phyloP scores from a whole-genome alignment of 2,329 filamentous ascomycete genomes.

The Cytospora schulzeri region DNA sequence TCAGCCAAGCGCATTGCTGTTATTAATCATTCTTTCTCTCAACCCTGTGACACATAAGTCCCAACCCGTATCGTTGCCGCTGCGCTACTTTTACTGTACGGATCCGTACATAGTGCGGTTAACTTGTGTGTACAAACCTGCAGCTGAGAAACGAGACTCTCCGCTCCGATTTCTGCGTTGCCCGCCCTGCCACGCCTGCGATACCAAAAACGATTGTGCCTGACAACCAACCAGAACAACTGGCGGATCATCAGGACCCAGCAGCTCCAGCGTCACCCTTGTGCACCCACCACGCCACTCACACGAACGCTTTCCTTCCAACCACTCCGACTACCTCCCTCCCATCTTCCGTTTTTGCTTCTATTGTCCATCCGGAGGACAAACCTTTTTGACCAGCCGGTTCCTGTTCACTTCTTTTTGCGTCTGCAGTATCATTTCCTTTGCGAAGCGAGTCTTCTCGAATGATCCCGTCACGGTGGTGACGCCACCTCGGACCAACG shows the following conservation, averaged over 20 bases:
- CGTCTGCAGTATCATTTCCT: neutral
- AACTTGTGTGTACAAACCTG: neutral
- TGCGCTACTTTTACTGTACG: slow-evolving; percentile 3
- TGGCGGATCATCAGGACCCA: slow-evolving; percentile 8
- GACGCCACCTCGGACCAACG: slow-evolving; percentile 29
- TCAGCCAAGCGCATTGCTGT: neutral
- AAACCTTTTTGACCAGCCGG: neutral
- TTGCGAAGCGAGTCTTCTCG: slow-evolving; percentile 25
- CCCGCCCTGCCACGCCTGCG: slow-evolving; percentile 12
- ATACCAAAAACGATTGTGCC: slow-evolving; percentile 12
- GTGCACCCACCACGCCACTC: slow-evolving; percentile 16
- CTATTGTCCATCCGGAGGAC: neutral
- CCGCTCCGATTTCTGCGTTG: slow-evolving; percentile 4
- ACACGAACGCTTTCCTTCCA: slow-evolving; percentile 4
- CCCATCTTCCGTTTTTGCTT: neutral
- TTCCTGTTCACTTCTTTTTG: slow-evolving; percentile 2
- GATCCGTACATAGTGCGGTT: neutral
- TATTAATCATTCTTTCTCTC: neutral
- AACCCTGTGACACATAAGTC: slow-evolving; percentile 10
- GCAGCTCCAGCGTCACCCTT: slow-evolving; percentile 11
- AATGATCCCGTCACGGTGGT: slow-evolving; percentile 30
- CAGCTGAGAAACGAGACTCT: neutral
- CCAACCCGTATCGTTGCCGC: neutral
- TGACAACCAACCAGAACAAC: slow-evolving; percentile 16
- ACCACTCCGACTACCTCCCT: slow-evolving; percentile 13